These are phyloP conservation scores for Trypanosoma theileri DNA, from an alignment of 208 protist species.

Conservation along the genomic window DNA sequence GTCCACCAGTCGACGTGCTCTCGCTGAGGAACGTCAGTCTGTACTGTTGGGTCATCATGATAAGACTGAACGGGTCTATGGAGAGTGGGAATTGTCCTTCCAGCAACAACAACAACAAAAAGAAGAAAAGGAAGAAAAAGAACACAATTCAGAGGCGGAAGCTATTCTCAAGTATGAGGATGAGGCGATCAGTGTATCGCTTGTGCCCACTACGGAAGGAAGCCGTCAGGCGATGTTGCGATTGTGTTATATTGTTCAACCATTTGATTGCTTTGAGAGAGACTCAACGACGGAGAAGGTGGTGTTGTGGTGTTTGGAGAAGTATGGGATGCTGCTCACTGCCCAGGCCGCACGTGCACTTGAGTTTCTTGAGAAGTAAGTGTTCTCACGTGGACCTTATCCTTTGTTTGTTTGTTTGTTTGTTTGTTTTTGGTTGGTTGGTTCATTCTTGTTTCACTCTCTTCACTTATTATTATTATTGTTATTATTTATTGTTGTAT, in stretches of 20 bases:
- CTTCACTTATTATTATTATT: too few relatives aligned
- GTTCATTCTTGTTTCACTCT: too few relatives aligned
- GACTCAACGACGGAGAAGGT: constrained; percentile 7
- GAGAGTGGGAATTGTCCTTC: constrained; percentile 3
- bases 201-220: background rate
- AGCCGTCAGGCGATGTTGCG: constrained; percentile 8
- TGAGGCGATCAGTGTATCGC: constrained; percentile 20
- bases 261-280: constrained; percentile 16
- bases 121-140: too few relatives aligned
- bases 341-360: constrained; percentile 15
- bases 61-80: background rate
- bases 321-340: constrained; percentile 25
- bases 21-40: background rate
- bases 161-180: constrained; percentile 2
- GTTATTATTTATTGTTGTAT: background rate
- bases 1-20: background rate
- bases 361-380: background rate
- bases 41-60: background rate
- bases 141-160: background rate
- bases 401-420: constrained; percentile 11
- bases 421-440: background rate
- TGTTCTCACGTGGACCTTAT: background rate
- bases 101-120: background rate
- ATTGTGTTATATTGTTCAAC: constrained; percentile 14
- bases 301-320: constrained; percentile 24